Percentiles rank a stretch among this genome's conserved stretches.
Evolutionary conservation across 2,329 filamentous ascomycete genomes (phyloP).

Genomic region (Fusarium oligoseptatum): DNA sequence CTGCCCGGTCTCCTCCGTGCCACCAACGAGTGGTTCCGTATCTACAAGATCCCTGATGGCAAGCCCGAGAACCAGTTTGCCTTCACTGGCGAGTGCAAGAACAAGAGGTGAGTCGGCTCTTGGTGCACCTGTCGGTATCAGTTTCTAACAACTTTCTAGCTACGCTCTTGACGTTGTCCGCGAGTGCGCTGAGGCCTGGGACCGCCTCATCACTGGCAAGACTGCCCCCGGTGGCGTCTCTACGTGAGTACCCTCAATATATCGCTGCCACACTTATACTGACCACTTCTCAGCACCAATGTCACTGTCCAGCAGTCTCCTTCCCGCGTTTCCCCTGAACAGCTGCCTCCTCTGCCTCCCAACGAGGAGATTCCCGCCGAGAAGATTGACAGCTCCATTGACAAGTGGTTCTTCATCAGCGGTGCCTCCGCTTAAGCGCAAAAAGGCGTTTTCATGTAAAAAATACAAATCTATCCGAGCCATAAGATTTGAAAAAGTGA

Average conservation of each 20-base stretch:
- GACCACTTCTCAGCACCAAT: slow-evolving; percentile 76
- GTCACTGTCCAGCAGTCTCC: slow-evolving; percentile 79
- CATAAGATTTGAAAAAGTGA: slow-evolving; percentile 35
- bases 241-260: slow-evolving; percentile 71
- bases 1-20: slow-evolving; percentile 95
- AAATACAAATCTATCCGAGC: slow-evolving; percentile 24
- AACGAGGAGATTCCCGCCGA: slow-evolving; percentile 85
- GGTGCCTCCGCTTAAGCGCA: slow-evolving; percentile 83
- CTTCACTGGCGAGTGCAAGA: slow-evolving; percentile 99
- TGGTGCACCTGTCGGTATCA: neutral
- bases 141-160: slow-evolving; percentile 55
- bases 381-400: slow-evolving; percentile 94
- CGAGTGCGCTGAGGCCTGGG: slow-evolving; percentile 97
- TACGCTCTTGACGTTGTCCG: slow-evolving; percentile 96
- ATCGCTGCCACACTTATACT: slow-evolving; percentile 37
- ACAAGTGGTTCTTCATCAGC: slow-evolving; percentile 99
- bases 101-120: slow-evolving; percentile 80
- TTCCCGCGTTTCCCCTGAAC: slow-evolving; percentile 75
- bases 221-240: slow-evolving; percentile 81
- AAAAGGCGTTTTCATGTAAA: slow-evolving; percentile 32
- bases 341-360: slow-evolving; percentile 81
- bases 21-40: slow-evolving; percentile 99
- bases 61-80: slow-evolving; percentile 99
- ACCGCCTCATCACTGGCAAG: slow-evolving; percentile 94
- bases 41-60: slow-evolving; percentile 99